Evolutionary conservation across 2,329 filamentous ascomycete species (phyloP).

Genomic region (Paraconiothyrium brasiliense): DNA sequence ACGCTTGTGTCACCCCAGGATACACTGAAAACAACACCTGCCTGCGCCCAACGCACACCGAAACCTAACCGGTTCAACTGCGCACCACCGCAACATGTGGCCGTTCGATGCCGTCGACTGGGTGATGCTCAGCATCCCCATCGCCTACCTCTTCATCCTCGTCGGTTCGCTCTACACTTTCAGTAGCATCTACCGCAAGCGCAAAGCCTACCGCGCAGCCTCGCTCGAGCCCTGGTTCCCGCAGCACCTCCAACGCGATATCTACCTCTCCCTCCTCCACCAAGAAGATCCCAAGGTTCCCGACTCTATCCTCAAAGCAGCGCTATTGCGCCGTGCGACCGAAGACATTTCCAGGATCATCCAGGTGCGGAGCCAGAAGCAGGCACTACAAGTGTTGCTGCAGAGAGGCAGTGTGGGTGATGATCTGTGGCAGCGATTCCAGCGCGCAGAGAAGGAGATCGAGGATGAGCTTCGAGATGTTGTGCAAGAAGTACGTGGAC

Average conservation of each 20-base stretch:
- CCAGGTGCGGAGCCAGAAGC: conserved; percentile 86
- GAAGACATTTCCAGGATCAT: conserved; percentile 95
- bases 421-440: conserved; percentile 92
- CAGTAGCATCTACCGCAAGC: conserved; percentile 89
- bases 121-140: conserved; percentile 84
- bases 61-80: conserved; percentile 16
- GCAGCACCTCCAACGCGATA: conserved; percentile 87
- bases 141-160: conserved; percentile 89
- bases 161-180: conserved; percentile 90
- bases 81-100: conserved; percentile 36
- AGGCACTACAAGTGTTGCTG: conserved; percentile 81
- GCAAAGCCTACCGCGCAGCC: conserved; percentile 81
- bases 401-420: conserved; percentile 94
- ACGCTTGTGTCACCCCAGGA: neutral
- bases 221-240: conserved; percentile 95
- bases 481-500: conserved; percentile 77
- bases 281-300: conserved; percentile 77
- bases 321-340: conserved; percentile 85
- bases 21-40: neutral
- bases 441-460: conserved; percentile 95
- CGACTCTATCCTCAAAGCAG: conserved; percentile 85
- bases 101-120: conserved; percentile 70
- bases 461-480: conserved; percentile 95
- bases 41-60: conserved; percentile 7
- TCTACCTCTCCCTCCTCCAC: conserved; percentile 93